phyloP scores from a whole-genome alignment of 1,284 basidiomycete genomes.

The Malassezia nana region DNA sequence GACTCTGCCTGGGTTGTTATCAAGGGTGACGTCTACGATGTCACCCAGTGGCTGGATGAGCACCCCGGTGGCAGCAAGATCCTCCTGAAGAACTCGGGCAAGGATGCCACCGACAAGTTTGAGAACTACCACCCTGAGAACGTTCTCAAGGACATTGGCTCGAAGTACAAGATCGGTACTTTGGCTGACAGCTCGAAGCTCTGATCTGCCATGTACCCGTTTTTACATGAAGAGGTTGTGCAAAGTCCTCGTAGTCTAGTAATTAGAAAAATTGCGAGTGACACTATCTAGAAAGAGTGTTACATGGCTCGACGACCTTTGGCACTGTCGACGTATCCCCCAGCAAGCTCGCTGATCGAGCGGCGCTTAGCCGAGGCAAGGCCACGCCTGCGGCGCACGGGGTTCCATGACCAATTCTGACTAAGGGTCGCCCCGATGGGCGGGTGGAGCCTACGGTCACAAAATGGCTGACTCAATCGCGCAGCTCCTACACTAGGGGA shows the following conservation, averaged over 20 bases:
- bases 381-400: neutral
- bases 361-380: neutral
- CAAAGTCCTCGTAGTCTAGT: no score
- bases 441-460: neutral
- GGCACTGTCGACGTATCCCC: no score
- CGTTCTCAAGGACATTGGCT: slow-evolving; percentile 35
- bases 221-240: no score
- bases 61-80: slow-evolving; percentile 48
- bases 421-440: neutral
- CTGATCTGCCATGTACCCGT: no score
- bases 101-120: slow-evolving; percentile 45
- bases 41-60: slow-evolving; percentile 46
- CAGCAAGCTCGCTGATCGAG: no score
- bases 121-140: slow-evolving; percentile 44
- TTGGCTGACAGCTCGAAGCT: slow-evolving; percentile 38
- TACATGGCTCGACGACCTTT: no score
- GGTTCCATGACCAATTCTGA: neutral
- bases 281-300: no score
- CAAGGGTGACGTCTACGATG: slow-evolving; percentile 45
- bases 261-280: no score
- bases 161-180: slow-evolving; percentile 36
- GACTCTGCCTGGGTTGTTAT: slow-evolving; percentile 46
- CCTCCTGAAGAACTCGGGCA: slow-evolving; percentile 44
- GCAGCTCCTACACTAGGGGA: neutral
- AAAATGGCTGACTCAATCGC: neutral